Evolutionary conservation across 306 rosid genomes (phyloP).

Genomic region (Trifolium pratense): DNA sequence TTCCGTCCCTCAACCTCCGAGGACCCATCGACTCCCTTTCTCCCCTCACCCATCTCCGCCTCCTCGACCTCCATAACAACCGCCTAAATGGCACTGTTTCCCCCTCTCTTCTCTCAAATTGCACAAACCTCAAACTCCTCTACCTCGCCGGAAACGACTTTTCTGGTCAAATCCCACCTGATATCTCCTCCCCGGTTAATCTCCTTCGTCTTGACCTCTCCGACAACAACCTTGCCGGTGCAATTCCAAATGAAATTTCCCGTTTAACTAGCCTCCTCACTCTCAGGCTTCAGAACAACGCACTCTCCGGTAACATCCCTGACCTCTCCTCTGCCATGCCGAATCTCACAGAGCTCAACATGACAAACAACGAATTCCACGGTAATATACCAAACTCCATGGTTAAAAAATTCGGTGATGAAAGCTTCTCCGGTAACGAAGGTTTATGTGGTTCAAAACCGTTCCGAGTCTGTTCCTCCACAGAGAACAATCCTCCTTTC

Average conservation of each 20-base stretch:
- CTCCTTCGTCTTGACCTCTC: constrained; percentile 90
- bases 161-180: constrained; percentile 73
- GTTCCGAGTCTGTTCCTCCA: constrained; percentile 66
- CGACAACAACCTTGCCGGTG: constrained; percentile 78
- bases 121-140: constrained; percentile 75
- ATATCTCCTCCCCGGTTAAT: constrained; percentile 49
- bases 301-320: constrained; percentile 68
- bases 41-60: constrained; percentile 75
- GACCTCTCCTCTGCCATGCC: constrained; percentile 63
- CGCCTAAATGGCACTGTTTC: constrained; percentile 73
- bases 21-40: constrained; percentile 72
- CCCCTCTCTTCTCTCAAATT: constrained; percentile 61
- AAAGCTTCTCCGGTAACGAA: constrained; percentile 81
- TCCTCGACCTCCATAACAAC: constrained; percentile 82
- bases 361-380: constrained; percentile 76
- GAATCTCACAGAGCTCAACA: constrained; percentile 66
- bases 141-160: constrained; percentile 88
- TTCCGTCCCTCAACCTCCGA: constrained; percentile 81
- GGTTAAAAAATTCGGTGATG: constrained; percentile 62
- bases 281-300: constrained; percentile 77
- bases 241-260: constrained; percentile 52
- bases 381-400: constrained; percentile 64
- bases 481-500: constrained; percentile 32
- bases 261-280: constrained; percentile 66
- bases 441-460: constrained; percentile 78